Evolutionary conservation across 768 basidiomycete genomes (phyloP).

Genomic region (Mycena floridula): DNA sequence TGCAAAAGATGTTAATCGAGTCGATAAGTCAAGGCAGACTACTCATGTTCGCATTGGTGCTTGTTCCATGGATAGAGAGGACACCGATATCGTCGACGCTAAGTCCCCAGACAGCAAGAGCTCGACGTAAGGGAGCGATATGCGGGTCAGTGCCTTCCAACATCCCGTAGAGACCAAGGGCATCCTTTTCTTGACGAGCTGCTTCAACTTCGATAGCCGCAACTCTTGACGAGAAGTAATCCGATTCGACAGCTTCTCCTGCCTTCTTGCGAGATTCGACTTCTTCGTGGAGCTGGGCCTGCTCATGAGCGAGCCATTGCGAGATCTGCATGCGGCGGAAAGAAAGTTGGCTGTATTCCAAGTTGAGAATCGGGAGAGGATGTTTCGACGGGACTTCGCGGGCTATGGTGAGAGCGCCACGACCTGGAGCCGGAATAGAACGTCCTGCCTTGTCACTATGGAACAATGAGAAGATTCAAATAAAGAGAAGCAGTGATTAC

Average conservation of each 20-base stretch:
- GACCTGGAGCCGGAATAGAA: constrained; percentile 94
- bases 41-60: constrained; percentile 74
- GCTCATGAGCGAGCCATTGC: constrained; percentile 91
- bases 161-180: constrained; percentile 93
- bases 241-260: constrained; percentile 49
- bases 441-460: constrained; percentile 95
- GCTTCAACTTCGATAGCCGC: constrained; percentile 90
- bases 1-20: constrained; percentile 21
- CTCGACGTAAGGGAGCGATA: constrained; percentile 88
- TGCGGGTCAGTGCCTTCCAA: constrained; percentile 80
- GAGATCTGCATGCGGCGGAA: constrained; percentile 96
- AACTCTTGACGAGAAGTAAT: constrained; percentile 71
- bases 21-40: background rate
- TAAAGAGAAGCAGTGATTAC: too few species aligned
- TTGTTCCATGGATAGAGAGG: constrained; percentile 85
- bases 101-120: constrained; percentile 95
- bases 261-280: constrained; percentile 51
- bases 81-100: constrained; percentile 90
- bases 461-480: constrained; percentile 7
- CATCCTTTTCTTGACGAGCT: constrained; percentile 85
- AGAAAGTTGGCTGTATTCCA: constrained; percentile 87
- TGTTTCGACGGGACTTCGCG: constrained; percentile 78
- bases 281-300: constrained; percentile 78
- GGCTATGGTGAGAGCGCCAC: constrained; percentile 85
- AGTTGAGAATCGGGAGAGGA: constrained; percentile 72